These are phyloP conservation scores for Kazachstania kunashirensis DNA, from an alignment of 805 yeast species.

Conservation along the genomic window DNA sequence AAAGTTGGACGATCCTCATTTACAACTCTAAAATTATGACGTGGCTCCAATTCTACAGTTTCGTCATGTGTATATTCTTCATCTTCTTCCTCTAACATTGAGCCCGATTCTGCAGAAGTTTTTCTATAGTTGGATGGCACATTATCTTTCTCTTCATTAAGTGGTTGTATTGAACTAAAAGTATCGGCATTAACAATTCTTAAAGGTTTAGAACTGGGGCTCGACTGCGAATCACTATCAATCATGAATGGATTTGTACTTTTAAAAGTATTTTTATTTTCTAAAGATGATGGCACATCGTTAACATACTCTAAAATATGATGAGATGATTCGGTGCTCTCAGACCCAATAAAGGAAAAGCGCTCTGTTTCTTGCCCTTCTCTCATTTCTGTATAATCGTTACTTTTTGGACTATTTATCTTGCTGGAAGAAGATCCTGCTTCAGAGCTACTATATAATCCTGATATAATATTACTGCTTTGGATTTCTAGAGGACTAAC, in stretches of 20 bases:
- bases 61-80: background rate
- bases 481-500: background rate
- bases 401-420: no score
- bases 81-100: no score
- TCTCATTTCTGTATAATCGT: no score
- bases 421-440: no score
- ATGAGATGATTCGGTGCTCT: background rate
- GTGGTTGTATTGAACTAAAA: background rate
- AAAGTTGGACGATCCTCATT: conserved; percentile 26
- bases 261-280: no score
- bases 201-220: background rate
- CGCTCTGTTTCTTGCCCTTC: background rate
- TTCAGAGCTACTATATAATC: background rate
- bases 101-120: background rate
- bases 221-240: background rate
- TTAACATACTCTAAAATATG: no score
- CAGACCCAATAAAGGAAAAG: background rate
- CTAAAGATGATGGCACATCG: background rate
- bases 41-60: conserved; percentile 4
- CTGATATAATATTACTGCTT: background rate
- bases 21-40: conserved; percentile 23
- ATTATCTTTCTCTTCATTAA: background rate
- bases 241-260: conserved; percentile 2
- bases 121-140: background rate
- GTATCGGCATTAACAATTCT: background rate